These are phyloP conservation scores for Boletus edulis DNA, from an alignment of 768 basidiomycete species.

Conservation along the genomic window DNA sequence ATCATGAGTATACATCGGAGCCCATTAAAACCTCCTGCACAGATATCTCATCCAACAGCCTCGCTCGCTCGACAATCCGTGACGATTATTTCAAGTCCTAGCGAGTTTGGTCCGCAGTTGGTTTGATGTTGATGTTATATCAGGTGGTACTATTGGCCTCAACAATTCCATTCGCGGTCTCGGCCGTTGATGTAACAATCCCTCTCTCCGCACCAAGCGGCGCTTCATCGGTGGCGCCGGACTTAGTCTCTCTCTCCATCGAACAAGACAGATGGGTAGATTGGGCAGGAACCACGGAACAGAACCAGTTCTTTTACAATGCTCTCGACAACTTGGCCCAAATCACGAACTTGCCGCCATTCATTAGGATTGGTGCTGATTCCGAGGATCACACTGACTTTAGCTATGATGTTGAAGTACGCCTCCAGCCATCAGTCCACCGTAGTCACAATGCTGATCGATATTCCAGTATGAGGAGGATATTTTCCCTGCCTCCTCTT, in stretches of 20 bases:
- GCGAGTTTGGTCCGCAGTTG: neutral
- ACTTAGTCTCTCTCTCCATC: constrained; percentile 62
- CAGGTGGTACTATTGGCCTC: neutral
- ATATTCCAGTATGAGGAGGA: constrained; percentile 42
- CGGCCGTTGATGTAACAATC: constrained; percentile 35
- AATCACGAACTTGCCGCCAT: constrained; percentile 52
- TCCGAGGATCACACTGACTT: constrained; percentile 59
- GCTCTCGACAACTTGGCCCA: constrained; percentile 53
- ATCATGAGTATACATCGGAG: neutral
- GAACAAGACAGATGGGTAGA: constrained; percentile 72
- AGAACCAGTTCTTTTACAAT: constrained; percentile 61
- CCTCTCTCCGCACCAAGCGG: constrained; percentile 35
- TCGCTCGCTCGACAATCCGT: neutral
- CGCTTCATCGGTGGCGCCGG: constrained; percentile 40
- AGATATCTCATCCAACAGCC: neutral
- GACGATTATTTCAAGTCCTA: neutral
- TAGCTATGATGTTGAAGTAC: constrained; percentile 45
- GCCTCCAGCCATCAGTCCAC: neutral
- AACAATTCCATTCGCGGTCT: constrained; percentile 1
- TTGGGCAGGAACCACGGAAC: constrained; percentile 52
- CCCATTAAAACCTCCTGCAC: neutral
- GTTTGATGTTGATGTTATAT: constrained; percentile 3
- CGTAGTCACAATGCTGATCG: neutral
- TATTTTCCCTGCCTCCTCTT: constrained; percentile 47
- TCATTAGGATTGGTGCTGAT: constrained; percentile 60